phyloP scores from a whole-genome alignment of 345 rosid species.

The Salix viminalis region DNA sequence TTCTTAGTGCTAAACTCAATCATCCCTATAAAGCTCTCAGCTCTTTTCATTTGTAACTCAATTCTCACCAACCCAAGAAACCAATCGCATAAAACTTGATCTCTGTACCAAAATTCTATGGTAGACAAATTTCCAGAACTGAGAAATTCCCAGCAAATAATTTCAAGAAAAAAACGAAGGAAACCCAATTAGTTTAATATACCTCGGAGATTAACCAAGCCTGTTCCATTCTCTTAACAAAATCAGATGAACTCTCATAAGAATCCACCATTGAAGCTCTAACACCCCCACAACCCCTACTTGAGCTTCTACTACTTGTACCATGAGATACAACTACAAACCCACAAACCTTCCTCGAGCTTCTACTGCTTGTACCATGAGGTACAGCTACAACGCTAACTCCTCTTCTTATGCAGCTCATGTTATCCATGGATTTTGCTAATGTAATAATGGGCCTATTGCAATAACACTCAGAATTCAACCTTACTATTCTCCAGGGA shows the following conservation, averaged over 20 bases:
- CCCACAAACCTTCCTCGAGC: slow-evolving; percentile 11
- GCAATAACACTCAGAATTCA: slow-evolving; percentile 27
- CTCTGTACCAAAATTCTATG: not conserved
- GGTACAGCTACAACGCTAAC: slow-evolving; percentile 22
- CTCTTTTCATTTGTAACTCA: not conserved
- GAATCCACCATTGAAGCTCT: slow-evolving; percentile 74
- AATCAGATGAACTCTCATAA: slow-evolving; percentile 62
- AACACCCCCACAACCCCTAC: slow-evolving; percentile 23
- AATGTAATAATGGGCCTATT: slow-evolving; percentile 20
- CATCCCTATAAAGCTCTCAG: not conserved
- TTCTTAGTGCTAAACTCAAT: not conserved
- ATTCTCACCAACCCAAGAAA: not conserved
- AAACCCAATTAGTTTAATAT: not conserved
- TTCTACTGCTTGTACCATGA: not conserved
- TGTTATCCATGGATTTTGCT: slow-evolving; percentile 11
- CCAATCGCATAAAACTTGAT: not conserved
- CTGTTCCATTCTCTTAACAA: slow-evolving; percentile 76
- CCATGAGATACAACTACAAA: slow-evolving; percentile 19
- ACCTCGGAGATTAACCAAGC: slow-evolving; percentile 94
- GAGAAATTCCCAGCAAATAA: not conserved
- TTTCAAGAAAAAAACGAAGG: not conserved
- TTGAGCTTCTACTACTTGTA: not conserved
- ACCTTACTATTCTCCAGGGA: slow-evolving; percentile 16
- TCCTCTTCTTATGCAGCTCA: slow-evolving; percentile 9
- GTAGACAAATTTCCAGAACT: not conserved